Evolutionary conservation across 805 yeast genomes (phyloP).

Genomic region (Suhomyces canberraensis): DNA sequence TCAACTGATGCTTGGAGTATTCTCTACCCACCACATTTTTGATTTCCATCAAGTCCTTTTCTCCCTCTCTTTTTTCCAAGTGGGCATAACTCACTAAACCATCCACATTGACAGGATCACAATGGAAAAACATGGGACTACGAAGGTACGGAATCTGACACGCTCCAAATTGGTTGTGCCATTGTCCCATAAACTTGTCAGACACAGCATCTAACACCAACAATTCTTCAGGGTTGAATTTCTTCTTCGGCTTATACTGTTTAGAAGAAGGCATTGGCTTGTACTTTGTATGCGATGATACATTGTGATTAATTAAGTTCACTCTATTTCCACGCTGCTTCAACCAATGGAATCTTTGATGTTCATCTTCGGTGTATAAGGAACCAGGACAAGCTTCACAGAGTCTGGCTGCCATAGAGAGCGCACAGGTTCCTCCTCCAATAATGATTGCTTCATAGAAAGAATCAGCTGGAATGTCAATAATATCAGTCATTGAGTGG

Average conservation of each 20-base stretch:
- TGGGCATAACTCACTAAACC: slow-evolving; percentile 42
- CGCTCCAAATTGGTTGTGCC: slow-evolving; percentile 41
- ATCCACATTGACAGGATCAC: slow-evolving; percentile 44
- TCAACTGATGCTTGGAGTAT: slow-evolving; percentile 40
- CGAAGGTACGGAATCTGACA: slow-evolving; percentile 42
- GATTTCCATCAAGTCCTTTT: slow-evolving; percentile 36
- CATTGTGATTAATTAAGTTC: slow-evolving; percentile 18
- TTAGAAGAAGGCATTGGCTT: slow-evolving; percentile 9
- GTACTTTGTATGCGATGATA: slow-evolving; percentile 11
- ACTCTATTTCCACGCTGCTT: slow-evolving; percentile 28
- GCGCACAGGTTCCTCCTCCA: slow-evolving; percentile 47
- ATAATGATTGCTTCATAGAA: slow-evolving; percentile 38
- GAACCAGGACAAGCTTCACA: slow-evolving; percentile 43
- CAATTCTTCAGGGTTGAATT: slow-evolving; percentile 25
- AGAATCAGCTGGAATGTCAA: slow-evolving; percentile 13
- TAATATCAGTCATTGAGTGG: background rate
- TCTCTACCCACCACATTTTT: slow-evolving; percentile 44
- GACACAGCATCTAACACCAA: slow-evolving; percentile 35
- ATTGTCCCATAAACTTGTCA: slow-evolving; percentile 37
- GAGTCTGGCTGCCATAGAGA: slow-evolving; percentile 40
- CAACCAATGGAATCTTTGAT: slow-evolving; percentile 46
- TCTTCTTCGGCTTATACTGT: slow-evolving; percentile 11
- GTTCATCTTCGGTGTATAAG: slow-evolving; percentile 45
- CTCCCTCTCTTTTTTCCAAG: slow-evolving; percentile 23
- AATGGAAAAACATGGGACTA: slow-evolving; percentile 49